Base-by-base conservation (phyloP, 1,284 basidiomycete species). In the Athelia psychrophila region DNA sequence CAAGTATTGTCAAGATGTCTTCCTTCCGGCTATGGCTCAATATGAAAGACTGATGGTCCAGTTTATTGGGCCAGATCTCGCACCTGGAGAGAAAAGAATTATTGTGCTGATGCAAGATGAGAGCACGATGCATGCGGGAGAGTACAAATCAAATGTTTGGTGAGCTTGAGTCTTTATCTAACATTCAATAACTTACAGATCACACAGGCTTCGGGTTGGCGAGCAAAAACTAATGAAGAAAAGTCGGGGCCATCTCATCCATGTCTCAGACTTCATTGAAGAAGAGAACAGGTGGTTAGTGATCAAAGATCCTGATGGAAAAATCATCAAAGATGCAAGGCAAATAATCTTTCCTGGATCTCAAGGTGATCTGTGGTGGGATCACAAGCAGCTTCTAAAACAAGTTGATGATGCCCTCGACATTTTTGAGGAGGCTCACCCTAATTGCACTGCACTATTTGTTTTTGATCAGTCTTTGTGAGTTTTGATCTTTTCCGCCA, bases 301-400 rank as follows among this genome's bases (percentile, higher is more conserved):
- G 15, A 10, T 42, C 10, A 47, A 22, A 0, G 49, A 47, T 22
- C 20, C 47, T 1, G 47, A 57, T 53, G 56, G 58, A 3, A 36
- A 45, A 19, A 56, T 62, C 15, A 47, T 32, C 9, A 13, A 54
- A 32, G 56, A 57, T 48, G 58, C 51, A 35, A 16, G 36, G 15
- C 51, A 32, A 35, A 60, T 62, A 15, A 63, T 60, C 19, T 60
- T 56, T 51, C 59, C 60, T 32, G 62, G 61, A 18, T 46, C 49
- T 4, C 57, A 56, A 50, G 55, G 61, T 33, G 59, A 63, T 55
- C 3, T 49, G 4, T 64, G 55, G 54, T 64, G 60, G 60, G 58
- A 53, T 22, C 32, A 52, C 25, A 47, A 53, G 19, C 51, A 64
- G 47, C 27, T 30, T 6, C 13, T 30, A 13, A 30, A 30, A 30